Conservation (phyloP, 1,284 basidiomycete genomes). For the Papiliotrema flavescens region DNA sequence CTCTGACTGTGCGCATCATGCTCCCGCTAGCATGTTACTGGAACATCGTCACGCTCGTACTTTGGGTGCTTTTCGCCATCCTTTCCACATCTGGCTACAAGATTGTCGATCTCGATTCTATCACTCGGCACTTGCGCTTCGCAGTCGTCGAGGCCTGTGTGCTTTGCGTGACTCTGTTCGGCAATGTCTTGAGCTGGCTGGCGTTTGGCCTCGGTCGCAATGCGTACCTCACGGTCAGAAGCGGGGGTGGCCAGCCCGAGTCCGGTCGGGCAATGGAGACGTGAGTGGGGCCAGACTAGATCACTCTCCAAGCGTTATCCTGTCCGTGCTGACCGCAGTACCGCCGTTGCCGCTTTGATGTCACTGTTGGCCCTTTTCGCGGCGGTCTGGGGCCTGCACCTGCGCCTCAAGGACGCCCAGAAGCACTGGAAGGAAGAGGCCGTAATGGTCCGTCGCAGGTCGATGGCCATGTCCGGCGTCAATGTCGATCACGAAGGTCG, state of each 20-base stretch:
- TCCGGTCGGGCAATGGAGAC: constrained; percentile 42
- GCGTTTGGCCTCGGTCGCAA: constrained; percentile 34
- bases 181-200: constrained; percentile 43
- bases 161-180: constrained; percentile 40
- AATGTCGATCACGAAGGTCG: constrained; percentile 5
- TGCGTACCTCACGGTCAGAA: constrained; percentile 27
- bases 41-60: constrained; percentile 36
- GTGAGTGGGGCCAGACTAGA: constrained; percentile 16
- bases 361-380: constrained; percentile 37
- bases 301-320: background rate
- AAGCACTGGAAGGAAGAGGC: constrained; percentile 39
- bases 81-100: constrained; percentile 24
- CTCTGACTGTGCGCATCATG: constrained; percentile 37
- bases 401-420: constrained; percentile 34
- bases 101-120: constrained; percentile 37
- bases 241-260: constrained; percentile 24
- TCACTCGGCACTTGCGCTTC: constrained; percentile 39
- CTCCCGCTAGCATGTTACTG: constrained; percentile 45
- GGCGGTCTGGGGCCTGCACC: constrained; percentile 36
- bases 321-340: constrained; percentile 17
- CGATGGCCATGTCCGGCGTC: constrained; percentile 27
- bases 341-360: constrained; percentile 40
- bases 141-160: constrained; percentile 39
- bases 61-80: constrained; percentile 37
- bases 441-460: constrained; percentile 35